Base-by-base conservation (phyloP, 2,329 filamentous ascomycete species). In the Pseudocercospora crystallina region DNA sequence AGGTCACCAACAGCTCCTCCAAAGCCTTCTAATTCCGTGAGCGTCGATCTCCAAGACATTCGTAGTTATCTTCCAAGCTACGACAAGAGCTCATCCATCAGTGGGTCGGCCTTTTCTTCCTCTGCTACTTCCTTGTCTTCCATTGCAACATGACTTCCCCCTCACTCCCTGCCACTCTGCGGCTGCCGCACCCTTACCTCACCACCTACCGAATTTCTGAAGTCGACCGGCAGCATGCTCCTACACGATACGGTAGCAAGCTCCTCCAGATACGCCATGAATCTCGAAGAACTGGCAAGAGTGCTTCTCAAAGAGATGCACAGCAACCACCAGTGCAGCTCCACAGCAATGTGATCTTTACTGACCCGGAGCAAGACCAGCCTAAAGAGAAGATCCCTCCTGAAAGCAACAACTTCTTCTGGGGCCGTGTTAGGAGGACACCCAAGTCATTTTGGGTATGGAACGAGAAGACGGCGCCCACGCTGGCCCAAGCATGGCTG, bases 401-500 rank as follows among this genome's bases (percentile, higher is more conserved):
- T 3, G 48, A 51, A 8, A 57, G 50, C 36, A 61, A 68, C 49
- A 69, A 67, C 56, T 67, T 62, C 32, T 58, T 66, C 9, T 73
- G 75, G 75, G 76, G 73, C 31, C 67, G 75, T 55, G 69, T 73
- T 43, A 69, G 72, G 56, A 69, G 76, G 59, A 71, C 71, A 26
- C 73, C 74, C 5, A 65, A 68, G 35, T 67, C 72, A 3, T 67
- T 62, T 5, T 67, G 77, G 47, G 67, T 70, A 45, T 78, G 76
- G 76, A 51, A 51, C 31, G 60, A 61, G 32, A 61, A 63, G 17
- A 43, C 29, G 3, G 47, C 65, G n/a, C 76, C 76, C 39, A 67
- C 71, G 30, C 60, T 76, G 29, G 73, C 68, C 2, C 74, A 78
- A 55, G 62, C 76, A 12, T 78, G 76, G 76, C 71, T 76, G 40